Evolutionary conservation across 2,329 filamentous ascomycete species (phyloP).

Genomic region (Amylocarpus encephaloides): DNA sequence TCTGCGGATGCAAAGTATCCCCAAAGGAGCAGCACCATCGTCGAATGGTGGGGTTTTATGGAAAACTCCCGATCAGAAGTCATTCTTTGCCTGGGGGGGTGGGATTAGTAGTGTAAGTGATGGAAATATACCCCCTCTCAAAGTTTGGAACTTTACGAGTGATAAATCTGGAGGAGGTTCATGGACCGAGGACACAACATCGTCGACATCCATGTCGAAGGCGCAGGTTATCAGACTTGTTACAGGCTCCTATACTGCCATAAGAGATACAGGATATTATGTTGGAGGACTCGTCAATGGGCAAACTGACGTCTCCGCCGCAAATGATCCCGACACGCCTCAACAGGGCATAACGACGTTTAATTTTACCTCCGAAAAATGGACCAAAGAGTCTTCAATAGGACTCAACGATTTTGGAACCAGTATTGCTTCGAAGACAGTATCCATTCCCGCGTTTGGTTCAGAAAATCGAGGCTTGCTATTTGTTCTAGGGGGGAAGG

Average conservation of each 20-base stretch:
- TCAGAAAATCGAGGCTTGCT: not conserved
- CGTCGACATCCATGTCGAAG: not conserved
- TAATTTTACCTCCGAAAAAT: not conserved
- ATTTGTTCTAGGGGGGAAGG: not conserved
- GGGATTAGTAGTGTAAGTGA: not conserved
- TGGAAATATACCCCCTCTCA: not conserved
- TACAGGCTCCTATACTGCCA: not conserved
- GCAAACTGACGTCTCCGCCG: not conserved
- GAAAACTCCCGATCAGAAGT: too few species aligned
- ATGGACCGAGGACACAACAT: not conserved
- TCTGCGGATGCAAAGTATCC: constrained; percentile 7
- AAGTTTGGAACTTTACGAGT: not conserved
- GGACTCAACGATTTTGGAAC: not conserved
- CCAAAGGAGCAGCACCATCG: not conserved
- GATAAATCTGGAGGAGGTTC: not conserved
- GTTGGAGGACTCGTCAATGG: not conserved
- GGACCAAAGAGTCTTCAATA: not conserved
- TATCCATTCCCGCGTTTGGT: not conserved
- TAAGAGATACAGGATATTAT: not conserved
- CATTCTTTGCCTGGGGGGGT: not conserved
- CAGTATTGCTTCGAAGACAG: not conserved
- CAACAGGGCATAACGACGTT: not conserved
- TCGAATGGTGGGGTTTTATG: not conserved
- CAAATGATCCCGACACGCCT: not conserved
- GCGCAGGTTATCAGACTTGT: not conserved